Evolutionary conservation across 352 stramenopile genomes (phyloP), one percentile per base, ranked within the genome.

Genomic region (Phytophthora lateralis): DNA sequence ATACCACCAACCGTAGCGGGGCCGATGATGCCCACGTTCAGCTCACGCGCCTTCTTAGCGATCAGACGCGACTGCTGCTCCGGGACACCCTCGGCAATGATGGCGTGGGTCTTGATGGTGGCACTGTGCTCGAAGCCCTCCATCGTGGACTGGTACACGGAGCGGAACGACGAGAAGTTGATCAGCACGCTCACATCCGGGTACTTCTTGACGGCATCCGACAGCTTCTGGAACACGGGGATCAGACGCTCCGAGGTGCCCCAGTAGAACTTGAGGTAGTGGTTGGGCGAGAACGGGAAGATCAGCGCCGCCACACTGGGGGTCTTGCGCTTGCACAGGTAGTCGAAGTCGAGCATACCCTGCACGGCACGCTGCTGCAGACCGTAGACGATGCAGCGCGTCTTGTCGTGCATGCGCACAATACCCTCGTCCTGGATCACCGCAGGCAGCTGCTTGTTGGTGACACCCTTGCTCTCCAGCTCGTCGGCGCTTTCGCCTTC

Each of bases 291-390:
- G 78, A 98, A 98, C 47, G 94, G 95, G 78, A 98, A 98, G 56
- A 98, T 96, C 65, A 98, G 83, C 5, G 89, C 90, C 43, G 96
- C 96, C 29, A 99, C 96, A 50, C 88, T 98, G 12, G 96, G 96
- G 34, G 86, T 97, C 64, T 93, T 82, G 39, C 96, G 88, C 69
- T 98, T 98, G 82, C 96, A 99, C 69, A 99, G 85, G 70, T 97
- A 98, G 76, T 99, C 96, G 61, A 99, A 99, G 76, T 99, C 96
- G 26, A 99, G 81, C 96, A 99, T 99, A 26, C 95, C 95, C 70
- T 99, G 96, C 52, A 98, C 94, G 12, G 93, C 93, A 32, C 88
- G 81, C 65, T 96, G 85, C 75, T 98, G 95, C 53, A 98, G 77
- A 38, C 96, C 96, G 77, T 98, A 99, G 4, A 99, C 93, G 46